Conservation (phyloP, 2,329 filamentous ascomycete genomes). For the Trichocomaceae sp. region DNA sequence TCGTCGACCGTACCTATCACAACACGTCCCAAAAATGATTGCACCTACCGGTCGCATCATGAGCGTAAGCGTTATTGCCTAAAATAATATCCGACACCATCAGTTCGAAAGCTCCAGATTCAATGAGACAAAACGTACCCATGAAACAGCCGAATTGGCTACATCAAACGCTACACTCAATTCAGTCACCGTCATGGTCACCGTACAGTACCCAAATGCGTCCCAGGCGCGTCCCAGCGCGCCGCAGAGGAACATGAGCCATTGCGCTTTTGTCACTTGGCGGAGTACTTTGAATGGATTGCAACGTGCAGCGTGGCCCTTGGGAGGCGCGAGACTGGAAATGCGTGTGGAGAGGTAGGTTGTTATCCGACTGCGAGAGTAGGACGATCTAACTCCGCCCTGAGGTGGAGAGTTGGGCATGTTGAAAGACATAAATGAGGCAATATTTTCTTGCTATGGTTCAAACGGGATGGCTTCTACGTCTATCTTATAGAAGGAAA, state of each 20-base stretch:
- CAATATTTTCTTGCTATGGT: not conserved
- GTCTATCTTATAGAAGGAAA: not conserved
- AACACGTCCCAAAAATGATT: conserved; percentile 49
- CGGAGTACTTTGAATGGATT: conserved; percentile 44
- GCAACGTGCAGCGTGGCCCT: conserved; percentile 21
- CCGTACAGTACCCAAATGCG: conserved; percentile 61
- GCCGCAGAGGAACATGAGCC: conserved; percentile 44
- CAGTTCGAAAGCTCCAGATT: too few relatives aligned
- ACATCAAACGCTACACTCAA: conserved; percentile 49
- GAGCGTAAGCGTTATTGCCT: conserved; percentile 52
- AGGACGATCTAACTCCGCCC: conserved; percentile 22
- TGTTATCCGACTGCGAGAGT: conserved; percentile 27
- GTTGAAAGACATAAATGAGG: not conserved
- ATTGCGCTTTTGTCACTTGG: conserved; percentile 47
- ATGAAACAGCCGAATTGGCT: conserved; percentile 54
- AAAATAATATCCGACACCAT: too few relatives aligned
- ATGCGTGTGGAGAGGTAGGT: conserved; percentile 29
- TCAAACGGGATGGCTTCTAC: not conserved
- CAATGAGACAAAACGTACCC: conserved; percentile 36
- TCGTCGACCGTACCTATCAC: conserved; percentile 53
- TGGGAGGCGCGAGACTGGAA: conserved; percentile 29
- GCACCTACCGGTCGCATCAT: conserved; percentile 56
- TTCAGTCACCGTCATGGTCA: conserved; percentile 53
- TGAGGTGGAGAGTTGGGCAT: not conserved
- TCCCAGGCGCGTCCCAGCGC: conserved; percentile 50